Percentiles rank a stretch among this genome's conserved stretches.
These are phyloP conservation scores for Paxillus involutus DNA, from an alignment of 768 basidiomycete species.

Conservation along the genomic window DNA sequence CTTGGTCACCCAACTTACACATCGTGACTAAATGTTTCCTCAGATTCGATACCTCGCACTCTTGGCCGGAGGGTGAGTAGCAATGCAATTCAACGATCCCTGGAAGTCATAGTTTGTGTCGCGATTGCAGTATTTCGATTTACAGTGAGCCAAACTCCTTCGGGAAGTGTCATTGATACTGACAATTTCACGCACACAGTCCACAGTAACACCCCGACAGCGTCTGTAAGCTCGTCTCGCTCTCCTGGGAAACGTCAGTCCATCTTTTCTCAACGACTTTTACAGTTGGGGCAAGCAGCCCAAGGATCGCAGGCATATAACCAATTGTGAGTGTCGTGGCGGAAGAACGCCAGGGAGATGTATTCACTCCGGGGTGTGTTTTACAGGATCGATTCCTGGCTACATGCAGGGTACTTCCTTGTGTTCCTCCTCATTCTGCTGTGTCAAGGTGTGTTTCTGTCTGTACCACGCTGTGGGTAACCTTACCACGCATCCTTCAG, in stretches of 20 bases:
- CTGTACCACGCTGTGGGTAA: constrained; percentile 1
- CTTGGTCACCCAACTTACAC: too few species aligned
- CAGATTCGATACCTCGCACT: constrained; percentile 36
- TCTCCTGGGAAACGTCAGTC: neutral
- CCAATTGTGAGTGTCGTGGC: neutral
- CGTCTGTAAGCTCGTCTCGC: constrained; percentile 27
- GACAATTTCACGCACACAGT: neutral
- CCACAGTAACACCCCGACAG: neutral
- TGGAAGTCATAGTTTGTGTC: neutral
- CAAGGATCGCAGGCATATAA: neutral
- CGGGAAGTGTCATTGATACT: neutral
- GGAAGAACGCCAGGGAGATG: neutral
- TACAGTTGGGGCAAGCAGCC: neutral
- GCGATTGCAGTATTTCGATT: neutral
- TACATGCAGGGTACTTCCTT: constrained; percentile 16
- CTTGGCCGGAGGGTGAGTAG: constrained; percentile 24
- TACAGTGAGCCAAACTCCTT: neutral
- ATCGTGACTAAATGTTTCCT: neutral
- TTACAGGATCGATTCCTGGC: neutral
- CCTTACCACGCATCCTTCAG: constrained; percentile 18
- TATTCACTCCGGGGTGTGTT: neutral
- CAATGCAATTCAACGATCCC: neutral
- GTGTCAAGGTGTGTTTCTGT: constrained; percentile 25
- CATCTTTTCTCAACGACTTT: neutral
- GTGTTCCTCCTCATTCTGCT: constrained; percentile 28